These are phyloP conservation scores for Coleophoma cylindrospora DNA, from an alignment of 2,329 filamentous ascomycete species.

Conservation along the genomic window DNA sequence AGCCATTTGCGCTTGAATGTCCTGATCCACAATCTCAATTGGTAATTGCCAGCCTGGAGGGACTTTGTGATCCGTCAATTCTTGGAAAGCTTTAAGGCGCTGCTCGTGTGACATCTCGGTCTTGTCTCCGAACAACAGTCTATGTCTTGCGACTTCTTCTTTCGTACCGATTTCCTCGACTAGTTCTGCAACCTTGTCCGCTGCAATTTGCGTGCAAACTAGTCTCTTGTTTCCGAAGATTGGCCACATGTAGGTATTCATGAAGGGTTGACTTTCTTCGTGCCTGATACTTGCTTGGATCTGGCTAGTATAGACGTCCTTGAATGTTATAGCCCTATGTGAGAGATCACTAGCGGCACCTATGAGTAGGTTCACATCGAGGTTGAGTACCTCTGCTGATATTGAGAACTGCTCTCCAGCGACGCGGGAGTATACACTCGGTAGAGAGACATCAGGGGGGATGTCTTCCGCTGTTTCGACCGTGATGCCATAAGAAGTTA, in stretches of 20 bases:
- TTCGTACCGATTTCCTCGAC: slow-evolving; percentile 55
- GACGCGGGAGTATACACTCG: slow-evolving; percentile 24
- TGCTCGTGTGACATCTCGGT: slow-evolving; percentile 16
- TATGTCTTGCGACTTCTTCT: slow-evolving; percentile 49
- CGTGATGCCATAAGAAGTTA: slow-evolving; percentile 40
- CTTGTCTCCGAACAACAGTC: slow-evolving; percentile 42
- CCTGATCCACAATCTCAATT: slow-evolving; percentile 45
- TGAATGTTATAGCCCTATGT: slow-evolving; percentile 14
- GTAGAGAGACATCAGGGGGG: slow-evolving; percentile 7
- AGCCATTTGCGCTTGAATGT: slow-evolving; percentile 18
- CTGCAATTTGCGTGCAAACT: slow-evolving; percentile 58
- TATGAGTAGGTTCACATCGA: slow-evolving; percentile 62
- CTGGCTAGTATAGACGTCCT: slow-evolving; percentile 25
- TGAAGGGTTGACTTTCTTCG: slow-evolving; percentile 53
- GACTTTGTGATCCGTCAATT: slow-evolving; percentile 47
- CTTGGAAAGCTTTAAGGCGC: slow-evolving; percentile 30
- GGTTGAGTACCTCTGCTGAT: slow-evolving; percentile 41
- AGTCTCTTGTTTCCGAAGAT: slow-evolving; percentile 47
- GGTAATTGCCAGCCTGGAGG: slow-evolving; percentile 53
- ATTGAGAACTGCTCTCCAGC: slow-evolving; percentile 30
- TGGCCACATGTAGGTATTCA: slow-evolving; percentile 58
- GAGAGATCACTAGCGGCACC: slow-evolving; percentile 62
- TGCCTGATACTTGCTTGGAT: slow-evolving; percentile 50
- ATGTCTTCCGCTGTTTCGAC: slow-evolving; percentile 23
- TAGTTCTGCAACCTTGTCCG: slow-evolving; percentile 58